Evolutionary conservation across 805 yeast genomes (phyloP).

Genomic region (Pichia cabralensis): DNA sequence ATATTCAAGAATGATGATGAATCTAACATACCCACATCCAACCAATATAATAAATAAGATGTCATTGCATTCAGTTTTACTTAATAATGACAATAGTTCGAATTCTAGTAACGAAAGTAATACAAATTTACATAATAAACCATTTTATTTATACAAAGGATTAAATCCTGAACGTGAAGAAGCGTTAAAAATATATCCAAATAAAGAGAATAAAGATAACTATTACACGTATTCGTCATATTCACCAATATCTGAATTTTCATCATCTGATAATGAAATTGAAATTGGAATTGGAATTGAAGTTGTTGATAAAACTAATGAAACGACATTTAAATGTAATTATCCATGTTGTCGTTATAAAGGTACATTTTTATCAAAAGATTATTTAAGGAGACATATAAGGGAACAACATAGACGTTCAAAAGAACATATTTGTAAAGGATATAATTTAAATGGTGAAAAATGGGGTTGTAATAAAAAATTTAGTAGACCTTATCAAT

Average conservation of each 20-base stretch:
- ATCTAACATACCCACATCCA: no score
- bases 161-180: slow-evolving; percentile 5
- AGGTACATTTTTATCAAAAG: slow-evolving; percentile 23
- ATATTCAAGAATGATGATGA: no score
- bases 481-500: slow-evolving; percentile 26
- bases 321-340: slow-evolving; percentile 12
- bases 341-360: slow-evolving; percentile 19
- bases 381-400: slow-evolving; percentile 23
- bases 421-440: slow-evolving; percentile 19
- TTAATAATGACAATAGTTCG: no score
- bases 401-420: slow-evolving; percentile 23
- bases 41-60: no score
- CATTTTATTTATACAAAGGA: slow-evolving; percentile 7
- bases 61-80: no score
- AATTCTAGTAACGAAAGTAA: no score
- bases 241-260: no score
- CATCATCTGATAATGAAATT: not conserved
- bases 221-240: not conserved
- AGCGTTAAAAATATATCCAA: slow-evolving; percentile 6
- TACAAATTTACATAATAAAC: slow-evolving; percentile 1
- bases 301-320: not conserved
- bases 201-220: no score
- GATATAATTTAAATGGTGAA: slow-evolving; percentile 14
- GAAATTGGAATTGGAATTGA: not conserved
- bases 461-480: slow-evolving; percentile 25